Conservation (phyloP, 345 rosid species). For the Melaleuca alternifolia region DNA sequence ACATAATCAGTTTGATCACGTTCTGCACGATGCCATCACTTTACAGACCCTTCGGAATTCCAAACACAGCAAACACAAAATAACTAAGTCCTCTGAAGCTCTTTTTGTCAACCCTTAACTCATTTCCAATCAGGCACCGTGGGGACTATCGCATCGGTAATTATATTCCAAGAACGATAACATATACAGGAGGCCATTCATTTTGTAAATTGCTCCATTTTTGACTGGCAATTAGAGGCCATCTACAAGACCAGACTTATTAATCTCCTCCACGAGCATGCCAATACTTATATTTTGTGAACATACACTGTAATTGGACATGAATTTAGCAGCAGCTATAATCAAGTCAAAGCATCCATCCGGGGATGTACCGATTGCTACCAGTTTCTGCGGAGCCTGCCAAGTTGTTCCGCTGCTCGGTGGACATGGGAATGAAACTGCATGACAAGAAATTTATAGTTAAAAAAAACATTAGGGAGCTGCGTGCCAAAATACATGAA, state of each 20-base stretch:
- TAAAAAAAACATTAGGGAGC: not conserved
- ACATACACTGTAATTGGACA: not conserved
- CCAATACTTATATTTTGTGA: not conserved
- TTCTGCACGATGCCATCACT: not conserved
- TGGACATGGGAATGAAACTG: conserved; percentile 3
- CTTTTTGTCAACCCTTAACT: not conserved
- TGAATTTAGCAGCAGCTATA: not conserved
- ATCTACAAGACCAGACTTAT: not conserved
- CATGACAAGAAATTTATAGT: not conserved
- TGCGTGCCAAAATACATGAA: not conserved
- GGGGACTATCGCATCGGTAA: not conserved
- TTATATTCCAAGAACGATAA: not conserved
- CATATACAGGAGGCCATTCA: not conserved
- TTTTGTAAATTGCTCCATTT: not conserved
- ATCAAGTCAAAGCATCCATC: conserved; percentile 17
- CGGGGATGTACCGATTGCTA: conserved; percentile 9
- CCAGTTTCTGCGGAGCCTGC: conserved; percentile 7
- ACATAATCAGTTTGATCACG: not conserved
- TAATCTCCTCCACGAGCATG: not conserved
- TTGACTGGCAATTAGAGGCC: not conserved
- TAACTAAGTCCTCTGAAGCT: not conserved
- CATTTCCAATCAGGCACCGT: not conserved
- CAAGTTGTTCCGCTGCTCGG: conserved; percentile 3
- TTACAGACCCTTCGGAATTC: not conserved
- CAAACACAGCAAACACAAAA: not conserved